Conservation (phyloP, 2,329 filamentous ascomycete species). For the Fusarium sacchari region DNA sequence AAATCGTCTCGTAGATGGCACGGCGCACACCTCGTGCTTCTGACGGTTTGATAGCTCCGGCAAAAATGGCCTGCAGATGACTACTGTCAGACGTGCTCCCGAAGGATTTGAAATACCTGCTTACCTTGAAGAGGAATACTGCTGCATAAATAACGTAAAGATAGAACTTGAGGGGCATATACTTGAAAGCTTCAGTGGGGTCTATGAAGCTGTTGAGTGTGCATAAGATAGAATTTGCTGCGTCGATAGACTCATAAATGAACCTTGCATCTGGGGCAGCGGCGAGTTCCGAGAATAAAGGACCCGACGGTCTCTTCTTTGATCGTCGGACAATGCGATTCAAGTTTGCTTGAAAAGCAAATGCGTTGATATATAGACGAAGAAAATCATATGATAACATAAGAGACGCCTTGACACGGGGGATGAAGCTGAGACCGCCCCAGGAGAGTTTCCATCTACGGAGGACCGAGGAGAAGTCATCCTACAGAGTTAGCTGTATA, state of each 20-base stretch:
- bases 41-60: constrained; percentile 65
- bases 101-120: not conserved
- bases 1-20: constrained; percentile 67
- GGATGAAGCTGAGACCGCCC: constrained; percentile 72
- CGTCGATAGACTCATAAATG: constrained; percentile 73
- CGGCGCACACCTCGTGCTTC: constrained; percentile 66
- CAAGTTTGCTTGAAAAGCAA: constrained; percentile 78
- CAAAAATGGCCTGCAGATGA: constrained; percentile 39
- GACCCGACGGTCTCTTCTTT: constrained; percentile 47
- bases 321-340: constrained; percentile 53
- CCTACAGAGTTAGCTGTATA: constrained; percentile 44
- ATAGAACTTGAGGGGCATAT: constrained; percentile 72
- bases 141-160: constrained; percentile 71
- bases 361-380: constrained; percentile 78
- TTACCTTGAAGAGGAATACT: constrained; percentile 72
- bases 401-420: constrained; percentile 72
- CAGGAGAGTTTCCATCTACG: constrained; percentile 77
- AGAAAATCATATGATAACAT: constrained; percentile 78
- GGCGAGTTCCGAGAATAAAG: constrained; percentile 63
- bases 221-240: constrained; percentile 69
- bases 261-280: constrained; percentile 71
- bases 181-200: constrained; percentile 66
- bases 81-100: rapidly evolving
- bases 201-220: constrained; percentile 70
- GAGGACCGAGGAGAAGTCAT: constrained; percentile 76